These are phyloP conservation scores for Trichoderma reesei DNA, from an alignment of 495 filamentous ascomycete genomes.

Conservation along the genomic window DNA sequence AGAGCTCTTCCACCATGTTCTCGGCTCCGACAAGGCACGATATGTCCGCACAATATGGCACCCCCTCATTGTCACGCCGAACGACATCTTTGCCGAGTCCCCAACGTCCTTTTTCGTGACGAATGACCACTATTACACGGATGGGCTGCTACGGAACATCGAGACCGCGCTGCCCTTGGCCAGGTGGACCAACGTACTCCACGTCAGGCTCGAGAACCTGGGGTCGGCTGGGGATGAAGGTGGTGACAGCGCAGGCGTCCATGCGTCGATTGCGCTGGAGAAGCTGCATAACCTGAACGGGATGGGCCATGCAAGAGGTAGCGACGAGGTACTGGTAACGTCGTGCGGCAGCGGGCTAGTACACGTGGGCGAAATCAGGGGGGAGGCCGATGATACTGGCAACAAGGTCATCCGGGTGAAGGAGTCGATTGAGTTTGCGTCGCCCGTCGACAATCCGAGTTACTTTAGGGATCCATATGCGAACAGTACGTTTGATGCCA, in stretches of 20 bases:
- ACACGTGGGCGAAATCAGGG: slow-evolving; percentile 22
- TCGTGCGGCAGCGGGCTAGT: slow-evolving; percentile 26
- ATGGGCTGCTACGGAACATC: slow-evolving; percentile 35
- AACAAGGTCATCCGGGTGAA: slow-evolving; percentile 32
- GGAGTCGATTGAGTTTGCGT: slow-evolving; percentile 33
- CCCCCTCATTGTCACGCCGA: slow-evolving; percentile 46
- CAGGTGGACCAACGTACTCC: slow-evolving; percentile 26
- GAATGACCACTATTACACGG: slow-evolving; percentile 49
- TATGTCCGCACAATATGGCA: slow-evolving; percentile 38
- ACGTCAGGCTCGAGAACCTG: slow-evolving; percentile 16
- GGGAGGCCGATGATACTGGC: slow-evolving; percentile 16
- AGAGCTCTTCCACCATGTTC: slow-evolving; percentile 48
- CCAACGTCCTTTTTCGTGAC: slow-evolving; percentile 46
- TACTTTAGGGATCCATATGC: slow-evolving; percentile 46
- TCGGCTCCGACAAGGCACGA: slow-evolving; percentile 23
- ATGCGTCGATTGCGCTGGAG: slow-evolving; percentile 33
- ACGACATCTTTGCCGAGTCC: slow-evolving; percentile 45
- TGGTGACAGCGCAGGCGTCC: slow-evolving; percentile 25
- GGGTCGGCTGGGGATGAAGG: slow-evolving; percentile 17
- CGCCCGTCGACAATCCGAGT: slow-evolving; percentile 46
- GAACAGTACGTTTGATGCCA: slow-evolving; percentile 41
- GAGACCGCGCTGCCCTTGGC: slow-evolving; percentile 29
- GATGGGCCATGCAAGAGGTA: slow-evolving; percentile 39
- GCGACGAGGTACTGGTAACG: slow-evolving; percentile 39
- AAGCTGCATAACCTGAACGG: slow-evolving; percentile 47